Conservation (phyloP, 805 yeast species). For the Jamesozyma jinghongensis region DNA sequence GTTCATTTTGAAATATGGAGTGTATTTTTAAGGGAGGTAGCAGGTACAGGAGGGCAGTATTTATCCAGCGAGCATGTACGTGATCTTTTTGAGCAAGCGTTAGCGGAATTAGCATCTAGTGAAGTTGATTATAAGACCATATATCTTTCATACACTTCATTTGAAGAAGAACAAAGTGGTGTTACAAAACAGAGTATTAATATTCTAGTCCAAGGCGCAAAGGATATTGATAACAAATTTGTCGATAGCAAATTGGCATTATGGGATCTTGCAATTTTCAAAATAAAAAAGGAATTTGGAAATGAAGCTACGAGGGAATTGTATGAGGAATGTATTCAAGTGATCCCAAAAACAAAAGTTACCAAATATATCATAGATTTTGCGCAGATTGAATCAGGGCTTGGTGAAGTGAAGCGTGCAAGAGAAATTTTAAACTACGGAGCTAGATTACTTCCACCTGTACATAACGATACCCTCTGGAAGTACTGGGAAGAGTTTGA, state of each 20-base stretch:
- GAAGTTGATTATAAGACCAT: constrained; percentile 36
- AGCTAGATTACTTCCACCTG: constrained; percentile 34
- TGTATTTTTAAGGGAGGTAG: constrained; percentile 47
- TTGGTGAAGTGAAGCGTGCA: constrained; percentile 49
- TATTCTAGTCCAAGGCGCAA: constrained; percentile 36
- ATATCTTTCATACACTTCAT: constrained; percentile 46
- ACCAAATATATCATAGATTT: constrained; percentile 43
- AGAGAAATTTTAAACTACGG: constrained; percentile 55
- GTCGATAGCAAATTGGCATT: constrained; percentile 29
- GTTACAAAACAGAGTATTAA: constrained; percentile 41
- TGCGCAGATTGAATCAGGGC: constrained; percentile 44
- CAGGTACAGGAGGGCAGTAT: constrained; percentile 19
- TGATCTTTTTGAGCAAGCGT: constrained; percentile 64
- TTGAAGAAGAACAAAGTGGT: constrained; percentile 49
- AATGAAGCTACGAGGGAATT: constrained; percentile 37
- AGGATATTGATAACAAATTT: constrained; percentile 17
- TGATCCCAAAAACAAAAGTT: constrained; percentile 36
- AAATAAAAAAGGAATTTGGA: constrained; percentile 35
- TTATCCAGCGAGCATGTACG: constrained; percentile 47
- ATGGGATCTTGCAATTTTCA: constrained; percentile 37
- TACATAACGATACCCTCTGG: constrained; percentile 41
- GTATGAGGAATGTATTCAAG: constrained; percentile 44
- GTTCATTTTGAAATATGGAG: constrained; percentile 64
- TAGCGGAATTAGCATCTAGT: constrained; percentile 42
- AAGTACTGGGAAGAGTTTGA: constrained; percentile 68